Base-by-base conservation (phyloP, 176 grass and related monocot species). In the Oryza meyeriana region DNA sequence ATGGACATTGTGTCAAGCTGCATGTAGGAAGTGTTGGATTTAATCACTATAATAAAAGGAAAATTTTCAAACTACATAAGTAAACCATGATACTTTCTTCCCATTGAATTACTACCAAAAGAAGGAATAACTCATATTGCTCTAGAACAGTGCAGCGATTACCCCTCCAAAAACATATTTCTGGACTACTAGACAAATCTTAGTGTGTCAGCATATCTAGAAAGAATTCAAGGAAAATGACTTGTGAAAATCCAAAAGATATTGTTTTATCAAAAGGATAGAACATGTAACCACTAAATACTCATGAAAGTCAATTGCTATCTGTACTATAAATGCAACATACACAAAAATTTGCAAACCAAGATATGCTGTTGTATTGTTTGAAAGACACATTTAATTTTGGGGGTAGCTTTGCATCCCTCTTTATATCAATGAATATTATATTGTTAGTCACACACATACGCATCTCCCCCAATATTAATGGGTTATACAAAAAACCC, bases 301-400 rank as follows among this genome's bases (percentile, higher is more conserved):
- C 1, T 10, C 8, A 12, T 38, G 52, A 0, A 61, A 1, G 34
- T 73, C 74, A 73, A 8, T 44, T 73, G 69, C 30, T 35, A 66
- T 41, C 12, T 26, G n/a, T 74, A 41, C 47, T 25, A 77, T 77
- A 10, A 79, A 79, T 88, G 75, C 3, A 79, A 64, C 8, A 67
- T n/a, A 74, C 61, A 67, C 47, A 7, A 28, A 61, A 6, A 6
- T 7, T 52, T n/a, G 1, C 5, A 62, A 20, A 20, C 20, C 3
- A 79, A 74, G 68, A 79, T 79, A 75, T 29, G 13, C 2, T 45
- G 4, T 33, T 71, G 32, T n/a, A 83, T 75, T 74, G 29, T 79
- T 52, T 20, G 5, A 8, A 22, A 48, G 24, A 4, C 8, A 22
- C 30, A 88, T 75, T 88, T 50, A 84, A 50, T 84, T 16, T 47